Evolutionary conservation across 345 rosid genomes (phyloP), one percentile per base, ranked within the genome.

Genomic region (Cardiospermum halicacabum): DNA sequence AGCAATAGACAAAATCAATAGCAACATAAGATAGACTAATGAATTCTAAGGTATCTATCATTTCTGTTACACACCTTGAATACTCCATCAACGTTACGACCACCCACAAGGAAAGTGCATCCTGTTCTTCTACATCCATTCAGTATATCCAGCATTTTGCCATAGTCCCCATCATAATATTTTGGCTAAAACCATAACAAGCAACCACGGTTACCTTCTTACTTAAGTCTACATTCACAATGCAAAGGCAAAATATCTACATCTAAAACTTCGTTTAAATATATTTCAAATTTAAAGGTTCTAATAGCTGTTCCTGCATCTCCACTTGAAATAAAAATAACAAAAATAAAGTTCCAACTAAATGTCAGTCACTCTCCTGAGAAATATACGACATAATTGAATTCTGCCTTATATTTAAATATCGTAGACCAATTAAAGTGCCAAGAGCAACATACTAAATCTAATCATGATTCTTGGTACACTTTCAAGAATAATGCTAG

Each of bases 91-190:
- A 91, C 80, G 48, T 70, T 70, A 51, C 99, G 96, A 53, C 97
- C 96, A 56, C 84, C 97, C 45, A 94, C 97, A 63, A 89, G 79
- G 72, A 94, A 91, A 60, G 69, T 78, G 85, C 97, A 88, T 68
- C 96, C 96, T 22, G 83, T 84, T 68, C 65, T 73, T 74, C 87
- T 84, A 84, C 97, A 91, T 67, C 75, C 80, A 43, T 63, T 66
- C 32, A 94, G 88, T 54, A 82, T 69, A 66, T 87, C 90, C 53
- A 87, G 43, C 99, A 94, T 94, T 80, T 78, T 85, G 54, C 63
- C 69, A 54, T 68, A 43, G 73, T 80, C 73, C 25, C 96, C 95
- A 32, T 78, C 82, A 49, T 89, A 94, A 79, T 94, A 94, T 69
- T 91, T 94, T 24, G 92, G 84, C 99, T 91, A 78, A 63, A 81